Conservation (phyloP, 2,329 filamentous ascomycete genomes). For the Fusarium siculi region DNA sequence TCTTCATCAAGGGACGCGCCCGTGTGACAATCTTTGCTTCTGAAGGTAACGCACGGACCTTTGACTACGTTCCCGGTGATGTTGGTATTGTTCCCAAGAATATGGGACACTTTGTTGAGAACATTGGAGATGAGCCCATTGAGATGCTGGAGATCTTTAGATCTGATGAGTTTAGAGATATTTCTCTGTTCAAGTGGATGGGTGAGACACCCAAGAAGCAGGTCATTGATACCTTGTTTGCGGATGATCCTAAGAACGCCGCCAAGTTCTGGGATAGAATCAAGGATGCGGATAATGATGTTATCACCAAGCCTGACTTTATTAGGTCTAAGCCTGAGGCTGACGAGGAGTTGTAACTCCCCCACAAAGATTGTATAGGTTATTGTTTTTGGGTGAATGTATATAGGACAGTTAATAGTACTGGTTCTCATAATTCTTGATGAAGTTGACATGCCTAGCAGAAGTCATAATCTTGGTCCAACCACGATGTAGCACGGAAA, state of each 20-base stretch:
- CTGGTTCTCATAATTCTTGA: fast-evolving
- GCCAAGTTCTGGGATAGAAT: constrained; percentile 71
- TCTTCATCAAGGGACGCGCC: constrained; percentile 78
- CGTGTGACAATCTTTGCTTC: constrained; percentile 80
- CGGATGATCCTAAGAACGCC: constrained; percentile 68
- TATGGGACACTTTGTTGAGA: constrained; percentile 86
- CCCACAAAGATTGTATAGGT: fast-evolving
- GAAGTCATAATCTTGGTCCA: fast-evolving
- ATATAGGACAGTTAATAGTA: not conserved
- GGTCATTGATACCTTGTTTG: constrained; percentile 74
- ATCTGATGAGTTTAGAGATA: constrained; percentile 76
- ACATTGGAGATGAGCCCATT: constrained; percentile 78
- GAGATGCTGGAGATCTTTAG: constrained; percentile 82
- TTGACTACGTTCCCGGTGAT: constrained; percentile 80
- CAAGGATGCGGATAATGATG: constrained; percentile 69
- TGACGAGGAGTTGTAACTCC: constrained; percentile 4
- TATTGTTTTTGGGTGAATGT: not conserved
- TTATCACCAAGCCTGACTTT: constrained; percentile 54
- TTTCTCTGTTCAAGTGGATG: constrained; percentile 80
- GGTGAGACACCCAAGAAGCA: constrained; percentile 75
- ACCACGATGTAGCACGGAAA: fast-evolving
- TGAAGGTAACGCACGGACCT: constrained; percentile 75
- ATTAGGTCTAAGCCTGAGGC: not conserved
- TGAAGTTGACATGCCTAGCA: fast-evolving
- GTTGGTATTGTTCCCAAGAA: constrained; percentile 81